Percentiles rank a stretch among this genome's conserved stretches.
These are phyloP conservation scores for Usnea hakonensis DNA, from an alignment of 495 filamentous ascomycete species.

Conservation along the genomic window DNA sequence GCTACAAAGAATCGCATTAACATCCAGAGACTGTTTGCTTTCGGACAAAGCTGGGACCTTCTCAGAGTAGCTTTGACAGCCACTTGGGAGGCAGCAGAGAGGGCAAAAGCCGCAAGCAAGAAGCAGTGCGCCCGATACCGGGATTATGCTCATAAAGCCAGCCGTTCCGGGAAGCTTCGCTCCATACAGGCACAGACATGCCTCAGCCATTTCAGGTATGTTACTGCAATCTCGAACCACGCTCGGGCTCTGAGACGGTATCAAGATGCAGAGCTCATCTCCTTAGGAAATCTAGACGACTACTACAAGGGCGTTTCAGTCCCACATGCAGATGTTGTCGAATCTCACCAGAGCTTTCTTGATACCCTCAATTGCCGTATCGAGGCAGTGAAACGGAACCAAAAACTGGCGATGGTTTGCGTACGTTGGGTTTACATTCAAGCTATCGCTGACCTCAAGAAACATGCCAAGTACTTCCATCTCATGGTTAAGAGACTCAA, in stretches of 20 bases:
- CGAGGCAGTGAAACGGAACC: background rate
- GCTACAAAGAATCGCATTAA: too few species aligned
- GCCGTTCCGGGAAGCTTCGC: background rate
- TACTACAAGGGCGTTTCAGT: background rate
- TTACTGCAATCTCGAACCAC: background rate
- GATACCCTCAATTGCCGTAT: background rate
- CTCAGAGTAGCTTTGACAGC: background rate
- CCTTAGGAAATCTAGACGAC: background rate
- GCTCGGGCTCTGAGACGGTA: background rate
- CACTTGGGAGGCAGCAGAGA: background rate
- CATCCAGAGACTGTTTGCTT: background rate
- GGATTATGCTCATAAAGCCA: background rate
- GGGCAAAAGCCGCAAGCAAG: background rate
- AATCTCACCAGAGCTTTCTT: background rate
- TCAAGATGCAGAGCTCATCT: background rate
- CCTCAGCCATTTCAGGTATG: background rate
- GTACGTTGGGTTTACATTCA: background rate
- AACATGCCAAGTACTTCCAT: background rate
- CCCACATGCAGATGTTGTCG: background rate
- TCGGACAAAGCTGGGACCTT: background rate
- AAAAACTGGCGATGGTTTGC: background rate
- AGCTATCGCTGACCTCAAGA: background rate
- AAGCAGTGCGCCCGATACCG: background rate
- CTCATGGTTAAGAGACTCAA: background rate
- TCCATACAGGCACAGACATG: background rate